phyloP scores from a whole-genome alignment of 768 basidiomycete species.

The Hirschioporus abietinus region DNA sequence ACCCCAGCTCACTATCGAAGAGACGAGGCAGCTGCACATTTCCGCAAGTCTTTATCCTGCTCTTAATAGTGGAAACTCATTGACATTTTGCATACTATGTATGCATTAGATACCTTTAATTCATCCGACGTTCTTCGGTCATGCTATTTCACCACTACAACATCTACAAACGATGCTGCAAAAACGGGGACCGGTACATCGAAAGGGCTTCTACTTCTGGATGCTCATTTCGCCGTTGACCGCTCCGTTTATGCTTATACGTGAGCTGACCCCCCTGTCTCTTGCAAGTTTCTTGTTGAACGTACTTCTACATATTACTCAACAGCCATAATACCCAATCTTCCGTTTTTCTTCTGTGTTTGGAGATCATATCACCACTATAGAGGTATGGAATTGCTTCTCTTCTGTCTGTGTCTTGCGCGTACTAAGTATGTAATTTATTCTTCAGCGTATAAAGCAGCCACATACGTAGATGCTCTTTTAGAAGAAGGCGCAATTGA shows the following conservation, averaged over 20 bases:
- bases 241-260: slow-evolving; percentile 70
- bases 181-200: slow-evolving; percentile 57
- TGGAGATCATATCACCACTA: slow-evolving; percentile 88
- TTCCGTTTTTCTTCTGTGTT: slow-evolving; percentile 80
- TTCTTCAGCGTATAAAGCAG: slow-evolving; percentile 58
- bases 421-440: neutral
- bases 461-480: slow-evolving; percentile 60
- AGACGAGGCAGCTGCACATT: neutral
- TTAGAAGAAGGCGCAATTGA: slow-evolving; percentile 50
- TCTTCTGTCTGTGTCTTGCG: neutral
- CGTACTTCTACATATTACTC: slow-evolving; percentile 1
- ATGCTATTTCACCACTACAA: slow-evolving; percentile 28
- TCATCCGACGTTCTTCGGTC: slow-evolving; percentile 45
- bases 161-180: slow-evolving; percentile 50
- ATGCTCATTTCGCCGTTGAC: slow-evolving; percentile 64
- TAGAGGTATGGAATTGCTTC: slow-evolving; percentile 42
- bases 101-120: slow-evolving; percentile 48
- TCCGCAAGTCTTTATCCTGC: neutral
- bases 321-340: slow-evolving; percentile 72
- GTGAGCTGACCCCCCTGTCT: slow-evolving; percentile 37
- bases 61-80: neutral
- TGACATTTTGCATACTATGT: too few relatives aligned
- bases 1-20: neutral
- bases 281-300: neutral
- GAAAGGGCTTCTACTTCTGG: slow-evolving; percentile 62